These are phyloP conservation scores for Prunella vulgaris DNA, from an alignment of 257 asterid genomes.

Conservation along the genomic window DNA sequence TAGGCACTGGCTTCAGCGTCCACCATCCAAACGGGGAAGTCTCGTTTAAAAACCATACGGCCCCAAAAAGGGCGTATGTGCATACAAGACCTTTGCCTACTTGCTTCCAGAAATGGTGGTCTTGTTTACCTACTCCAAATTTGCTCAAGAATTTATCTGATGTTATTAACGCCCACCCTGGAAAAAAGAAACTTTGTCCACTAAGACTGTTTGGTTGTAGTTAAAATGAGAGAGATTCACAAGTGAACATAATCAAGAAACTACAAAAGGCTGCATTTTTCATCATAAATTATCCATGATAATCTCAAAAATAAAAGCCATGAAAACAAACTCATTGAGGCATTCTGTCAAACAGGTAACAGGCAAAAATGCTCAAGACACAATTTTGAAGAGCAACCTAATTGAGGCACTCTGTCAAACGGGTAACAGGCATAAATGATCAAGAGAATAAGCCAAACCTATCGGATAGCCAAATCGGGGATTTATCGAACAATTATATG, in stretches of 20 bases:
- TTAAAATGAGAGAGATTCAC: neutral
- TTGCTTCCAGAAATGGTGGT: conserved; percentile 82
- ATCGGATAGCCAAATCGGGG: too few species aligned
- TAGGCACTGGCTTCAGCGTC: conserved; percentile 78
- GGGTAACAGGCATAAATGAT: neutral
- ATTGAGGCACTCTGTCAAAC: conserved; percentile 20
- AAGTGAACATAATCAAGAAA: neutral
- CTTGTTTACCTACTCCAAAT: conserved; percentile 15
- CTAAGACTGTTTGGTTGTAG: neutral
- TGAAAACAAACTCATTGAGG: conserved; percentile 4
- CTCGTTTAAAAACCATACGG: conserved; percentile 72
- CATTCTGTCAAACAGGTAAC: conserved; percentile 20
- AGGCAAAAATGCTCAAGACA: neutral
- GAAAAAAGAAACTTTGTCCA: neutral
- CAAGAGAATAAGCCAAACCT: too few species aligned
- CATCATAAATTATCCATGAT: neutral
- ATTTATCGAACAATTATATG: neutral
- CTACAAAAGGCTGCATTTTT: neutral
- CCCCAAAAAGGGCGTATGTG: conserved; percentile 71
- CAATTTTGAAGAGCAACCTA: neutral
- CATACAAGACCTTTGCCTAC: conserved; percentile 66
- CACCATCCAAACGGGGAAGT: conserved; percentile 97
- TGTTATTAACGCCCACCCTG: conserved; percentile 42
- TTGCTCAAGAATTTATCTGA: conserved; percentile 57
- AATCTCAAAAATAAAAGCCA: neutral